Conservation (phyloP, 2,329 filamentous ascomycete genomes). For the Colletotrichum sp. region DNA sequence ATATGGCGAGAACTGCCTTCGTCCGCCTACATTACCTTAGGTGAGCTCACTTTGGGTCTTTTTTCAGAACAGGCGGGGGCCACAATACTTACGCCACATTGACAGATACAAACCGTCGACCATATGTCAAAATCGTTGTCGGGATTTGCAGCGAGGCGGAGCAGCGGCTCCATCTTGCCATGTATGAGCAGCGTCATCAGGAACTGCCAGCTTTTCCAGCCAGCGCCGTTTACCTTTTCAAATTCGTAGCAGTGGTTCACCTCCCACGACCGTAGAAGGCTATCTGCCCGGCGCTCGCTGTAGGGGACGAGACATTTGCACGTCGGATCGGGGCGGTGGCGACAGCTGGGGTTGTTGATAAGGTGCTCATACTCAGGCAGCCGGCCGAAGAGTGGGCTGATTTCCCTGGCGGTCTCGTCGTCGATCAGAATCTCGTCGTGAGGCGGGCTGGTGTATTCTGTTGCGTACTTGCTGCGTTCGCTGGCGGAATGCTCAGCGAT, state of each 20-base stretch:
- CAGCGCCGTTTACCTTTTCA: background rate
- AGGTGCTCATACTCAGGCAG: background rate
- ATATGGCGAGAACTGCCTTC: background rate
- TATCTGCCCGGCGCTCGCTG: background rate
- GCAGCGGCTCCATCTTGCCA: conserved; percentile 26
- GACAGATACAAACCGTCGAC: background rate
- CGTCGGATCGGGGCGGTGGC: background rate
- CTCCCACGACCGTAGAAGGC: background rate
- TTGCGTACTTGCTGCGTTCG: background rate
- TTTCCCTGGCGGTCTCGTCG: background rate
- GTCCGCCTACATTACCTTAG: background rate
- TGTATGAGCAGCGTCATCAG: conserved; percentile 26
- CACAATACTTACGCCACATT: background rate
- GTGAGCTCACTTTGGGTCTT: background rate
- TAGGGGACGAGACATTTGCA: background rate
- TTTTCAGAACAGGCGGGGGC: background rate
- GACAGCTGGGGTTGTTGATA: background rate
- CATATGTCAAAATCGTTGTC: background rate
- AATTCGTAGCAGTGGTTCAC: background rate
- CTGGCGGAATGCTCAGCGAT: background rate
- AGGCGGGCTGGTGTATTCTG: background rate
- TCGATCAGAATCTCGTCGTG: background rate
- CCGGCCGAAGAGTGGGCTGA: background rate
- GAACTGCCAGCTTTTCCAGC: conserved; percentile 24
- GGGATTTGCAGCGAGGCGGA: conserved; percentile 21